Conservation (phyloP, 169 alveolate genomes). For the Eimeria tenella region DNA sequence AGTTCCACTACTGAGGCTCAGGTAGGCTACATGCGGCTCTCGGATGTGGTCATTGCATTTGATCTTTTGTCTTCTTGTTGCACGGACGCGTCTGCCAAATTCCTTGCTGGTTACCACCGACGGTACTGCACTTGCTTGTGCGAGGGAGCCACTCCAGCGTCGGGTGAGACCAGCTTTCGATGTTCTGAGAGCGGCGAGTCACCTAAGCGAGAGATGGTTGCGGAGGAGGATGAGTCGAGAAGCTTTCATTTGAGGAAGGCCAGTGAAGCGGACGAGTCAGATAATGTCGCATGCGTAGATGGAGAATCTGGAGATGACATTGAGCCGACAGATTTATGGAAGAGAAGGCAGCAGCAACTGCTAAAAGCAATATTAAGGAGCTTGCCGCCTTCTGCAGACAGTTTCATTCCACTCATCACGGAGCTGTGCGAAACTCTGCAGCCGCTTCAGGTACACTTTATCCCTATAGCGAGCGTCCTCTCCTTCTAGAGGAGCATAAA, state of each 20-base stretch:
- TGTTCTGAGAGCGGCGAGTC: slow-evolving; percentile 45
- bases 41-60: slow-evolving; percentile 66
- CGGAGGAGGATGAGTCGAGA: slow-evolving; percentile 45
- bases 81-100: slow-evolving; percentile 72
- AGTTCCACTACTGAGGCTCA: slow-evolving; percentile 54
- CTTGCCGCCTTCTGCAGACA: slow-evolving; percentile 63
- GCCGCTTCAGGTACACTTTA: slow-evolving; percentile 58
- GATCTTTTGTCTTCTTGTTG: slow-evolving; percentile 67
- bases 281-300: slow-evolving; percentile 51
- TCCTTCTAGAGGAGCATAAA: neutral
- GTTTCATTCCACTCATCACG: slow-evolving; percentile 24
- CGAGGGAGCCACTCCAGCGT: slow-evolving; percentile 52
- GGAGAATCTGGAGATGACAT: slow-evolving; percentile 73
- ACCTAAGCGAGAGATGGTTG: slow-evolving; percentile 8
- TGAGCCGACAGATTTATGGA: slow-evolving; percentile 58
- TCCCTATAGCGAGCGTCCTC: neutral
- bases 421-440: slow-evolving; percentile 71
- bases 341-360: slow-evolving; percentile 56
- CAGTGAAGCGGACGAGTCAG: slow-evolving; percentile 54
- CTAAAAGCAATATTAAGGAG: slow-evolving; percentile 64
- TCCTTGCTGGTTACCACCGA: slow-evolving; percentile 50
- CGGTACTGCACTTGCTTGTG: slow-evolving; percentile 66
- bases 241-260: slow-evolving; percentile 15
- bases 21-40: slow-evolving; percentile 65
- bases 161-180: neutral